Evolutionary conservation across 164 flowering plant species (phyloP).

Genomic region (Annona squamosa): DNA sequence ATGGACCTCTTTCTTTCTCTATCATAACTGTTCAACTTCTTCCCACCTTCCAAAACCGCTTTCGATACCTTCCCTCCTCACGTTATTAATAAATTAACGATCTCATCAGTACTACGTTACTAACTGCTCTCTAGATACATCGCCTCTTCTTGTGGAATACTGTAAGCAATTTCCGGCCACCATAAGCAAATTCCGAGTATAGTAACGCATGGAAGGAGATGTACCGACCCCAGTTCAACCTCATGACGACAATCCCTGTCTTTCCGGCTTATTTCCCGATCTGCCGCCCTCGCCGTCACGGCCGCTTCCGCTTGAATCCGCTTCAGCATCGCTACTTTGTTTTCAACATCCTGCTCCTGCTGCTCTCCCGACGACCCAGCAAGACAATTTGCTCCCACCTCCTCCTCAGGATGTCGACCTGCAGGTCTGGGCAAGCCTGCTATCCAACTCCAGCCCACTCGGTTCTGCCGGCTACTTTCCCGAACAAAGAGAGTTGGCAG

Average conservation of each 20-base stretch:
- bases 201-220: slow-evolving; percentile 11
- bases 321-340: background rate
- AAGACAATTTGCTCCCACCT: slow-evolving; percentile 3
- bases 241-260: background rate
- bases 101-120: no score
- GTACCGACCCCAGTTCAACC: background rate
- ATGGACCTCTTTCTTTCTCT: background rate
- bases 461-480: slow-evolving; percentile 21
- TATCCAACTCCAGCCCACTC: slow-evolving; percentile 32
- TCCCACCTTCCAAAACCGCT: slow-evolving; percentile 14
- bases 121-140: no score
- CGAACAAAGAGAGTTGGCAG: slow-evolving; percentile 10
- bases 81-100: no score
- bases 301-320: background rate
- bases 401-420: slow-evolving; percentile 7
- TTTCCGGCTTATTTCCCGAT: slow-evolving; percentile 3
- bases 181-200: no score
- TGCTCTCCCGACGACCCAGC: no score
- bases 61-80: background rate
- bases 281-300: slow-evolving; percentile 17
- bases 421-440: no score
- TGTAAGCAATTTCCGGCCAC: no score
- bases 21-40: slow-evolving; percentile 9
- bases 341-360: background rate
- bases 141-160: no score